These are phyloP conservation scores for Pythium rishiriense DNA, from an alignment of 352 stramenopile species.

Conservation along the genomic window DNA sequence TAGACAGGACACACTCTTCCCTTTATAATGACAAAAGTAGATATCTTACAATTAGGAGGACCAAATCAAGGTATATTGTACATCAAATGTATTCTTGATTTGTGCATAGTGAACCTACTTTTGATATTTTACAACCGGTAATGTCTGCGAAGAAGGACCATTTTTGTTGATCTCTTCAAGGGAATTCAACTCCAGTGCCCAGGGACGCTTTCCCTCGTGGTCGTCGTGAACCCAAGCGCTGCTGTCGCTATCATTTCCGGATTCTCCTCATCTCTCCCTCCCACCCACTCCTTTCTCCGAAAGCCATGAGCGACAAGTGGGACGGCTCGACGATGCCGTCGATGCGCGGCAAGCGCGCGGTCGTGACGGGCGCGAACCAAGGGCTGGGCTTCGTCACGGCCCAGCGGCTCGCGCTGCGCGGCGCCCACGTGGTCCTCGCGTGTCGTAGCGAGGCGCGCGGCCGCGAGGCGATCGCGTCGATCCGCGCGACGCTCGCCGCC, in stretches of 20 bases:
- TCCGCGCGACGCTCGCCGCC: slow-evolving; percentile 27
- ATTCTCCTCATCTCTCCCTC: background rate
- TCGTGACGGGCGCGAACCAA: slow-evolving; percentile 85
- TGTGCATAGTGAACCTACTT: too few relatives aligned
- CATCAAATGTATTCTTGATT: too few relatives aligned
- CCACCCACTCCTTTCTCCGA: background rate
- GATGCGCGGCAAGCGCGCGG: slow-evolving; percentile 52
- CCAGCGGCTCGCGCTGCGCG: slow-evolving; percentile 50
- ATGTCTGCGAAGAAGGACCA: too few relatives aligned
- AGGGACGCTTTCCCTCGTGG: too few relatives aligned
- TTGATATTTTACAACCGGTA: too few relatives aligned
- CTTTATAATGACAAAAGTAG: too few relatives aligned
- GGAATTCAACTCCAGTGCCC: too few relatives aligned
- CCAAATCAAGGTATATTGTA: too few relatives aligned
- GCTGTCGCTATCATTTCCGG: background rate
- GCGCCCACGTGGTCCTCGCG: slow-evolving; percentile 73
- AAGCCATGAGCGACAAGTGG: slow-evolving; percentile 6
- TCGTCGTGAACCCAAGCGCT: too few relatives aligned
- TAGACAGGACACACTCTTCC: too few relatives aligned
- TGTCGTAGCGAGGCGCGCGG: slow-evolving; percentile 56
- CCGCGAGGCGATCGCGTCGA: slow-evolving; percentile 31
- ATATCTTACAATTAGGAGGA: too few relatives aligned
- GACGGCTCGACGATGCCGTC: slow-evolving; percentile 34
- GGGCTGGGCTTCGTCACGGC: slow-evolving; percentile 78
- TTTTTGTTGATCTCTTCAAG: too few relatives aligned